Percentiles rank a stretch among this genome's conserved stretches.
These are phyloP conservation scores for Kwoniella mangroviensis DNA, from an alignment of 768 basidiomycete species.

Conservation along the genomic window DNA sequence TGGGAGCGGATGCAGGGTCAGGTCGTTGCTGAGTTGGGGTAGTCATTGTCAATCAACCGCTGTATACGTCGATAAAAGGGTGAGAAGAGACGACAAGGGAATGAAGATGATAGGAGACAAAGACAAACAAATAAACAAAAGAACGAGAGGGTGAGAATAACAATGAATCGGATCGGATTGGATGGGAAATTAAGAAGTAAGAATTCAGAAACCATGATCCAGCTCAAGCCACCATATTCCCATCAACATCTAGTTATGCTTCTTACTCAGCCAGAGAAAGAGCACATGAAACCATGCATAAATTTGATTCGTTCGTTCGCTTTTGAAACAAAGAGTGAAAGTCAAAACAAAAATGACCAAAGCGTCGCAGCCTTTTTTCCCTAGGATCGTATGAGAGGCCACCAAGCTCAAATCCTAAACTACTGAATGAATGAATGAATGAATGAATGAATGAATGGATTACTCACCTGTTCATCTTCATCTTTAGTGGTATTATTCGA, in stretches of 20 bases:
- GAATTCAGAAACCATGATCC: conserved; percentile 9
- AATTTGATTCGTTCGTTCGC: background rate
- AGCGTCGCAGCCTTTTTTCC: background rate
- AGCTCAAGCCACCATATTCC: conserved; percentile 14
- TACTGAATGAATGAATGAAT: background rate
- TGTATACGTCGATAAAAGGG: background rate
- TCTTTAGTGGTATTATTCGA: background rate
- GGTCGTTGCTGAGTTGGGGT: conserved; percentile 20
- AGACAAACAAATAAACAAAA: background rate
- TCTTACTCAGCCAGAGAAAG: background rate
- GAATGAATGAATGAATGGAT: background rate
- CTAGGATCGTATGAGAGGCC: background rate
- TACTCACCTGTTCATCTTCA: conserved; percentile 6
- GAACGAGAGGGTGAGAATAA: background rate
- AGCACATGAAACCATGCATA: conserved; percentile 4
- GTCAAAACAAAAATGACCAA: background rate
- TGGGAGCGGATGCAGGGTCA: background rate
- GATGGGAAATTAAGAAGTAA: background rate
- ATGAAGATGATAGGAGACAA: background rate
- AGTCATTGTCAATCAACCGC: conserved; percentile 1
- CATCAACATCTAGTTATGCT: background rate
- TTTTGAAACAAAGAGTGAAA: background rate
- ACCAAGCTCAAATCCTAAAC: background rate
- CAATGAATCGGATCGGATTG: background rate
- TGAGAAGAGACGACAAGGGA: background rate